These are phyloP conservation scores for Ganoderma lingzhi DNA, from an alignment of 1,284 basidiomycete genomes.

Conservation along the genomic window DNA sequence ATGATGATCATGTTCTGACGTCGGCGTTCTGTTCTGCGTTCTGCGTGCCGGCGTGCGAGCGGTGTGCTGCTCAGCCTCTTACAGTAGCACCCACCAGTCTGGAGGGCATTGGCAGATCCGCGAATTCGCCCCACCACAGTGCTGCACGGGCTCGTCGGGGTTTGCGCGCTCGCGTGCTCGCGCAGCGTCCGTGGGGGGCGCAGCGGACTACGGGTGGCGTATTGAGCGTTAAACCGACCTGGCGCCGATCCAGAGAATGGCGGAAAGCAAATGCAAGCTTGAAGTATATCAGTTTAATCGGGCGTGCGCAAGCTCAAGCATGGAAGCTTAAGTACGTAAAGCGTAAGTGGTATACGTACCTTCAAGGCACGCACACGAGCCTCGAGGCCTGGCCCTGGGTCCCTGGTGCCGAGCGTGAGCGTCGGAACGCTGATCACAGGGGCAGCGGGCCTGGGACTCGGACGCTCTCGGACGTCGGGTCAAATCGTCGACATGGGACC, in stretches of 20 bases:
- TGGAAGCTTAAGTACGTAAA: background rate
- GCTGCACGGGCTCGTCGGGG: constrained; percentile 1
- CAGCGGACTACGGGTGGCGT: background rate
- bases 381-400: too few relatives aligned
- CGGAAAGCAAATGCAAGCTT: background rate
- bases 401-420: background rate
- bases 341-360: background rate
- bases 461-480: too few relatives aligned
- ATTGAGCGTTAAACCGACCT: background rate
- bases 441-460: background rate
- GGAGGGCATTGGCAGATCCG: background rate
- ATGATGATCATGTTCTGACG: background rate
- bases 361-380: too few relatives aligned
- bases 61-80: too few relatives aligned
- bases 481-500: background rate
- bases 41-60: too few relatives aligned
- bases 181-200: background rate
- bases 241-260: too few relatives aligned
- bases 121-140: background rate
- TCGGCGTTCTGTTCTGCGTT: background rate
- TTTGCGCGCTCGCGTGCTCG: background rate
- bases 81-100: background rate
- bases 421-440: constrained; percentile 1
- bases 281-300: background rate
- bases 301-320: background rate